Percentiles rank a stretch among this genome's conserved stretches.
phyloP scores from a whole-genome alignment of 139 green algal genomes.

The Haematococcus sp. region DNA sequence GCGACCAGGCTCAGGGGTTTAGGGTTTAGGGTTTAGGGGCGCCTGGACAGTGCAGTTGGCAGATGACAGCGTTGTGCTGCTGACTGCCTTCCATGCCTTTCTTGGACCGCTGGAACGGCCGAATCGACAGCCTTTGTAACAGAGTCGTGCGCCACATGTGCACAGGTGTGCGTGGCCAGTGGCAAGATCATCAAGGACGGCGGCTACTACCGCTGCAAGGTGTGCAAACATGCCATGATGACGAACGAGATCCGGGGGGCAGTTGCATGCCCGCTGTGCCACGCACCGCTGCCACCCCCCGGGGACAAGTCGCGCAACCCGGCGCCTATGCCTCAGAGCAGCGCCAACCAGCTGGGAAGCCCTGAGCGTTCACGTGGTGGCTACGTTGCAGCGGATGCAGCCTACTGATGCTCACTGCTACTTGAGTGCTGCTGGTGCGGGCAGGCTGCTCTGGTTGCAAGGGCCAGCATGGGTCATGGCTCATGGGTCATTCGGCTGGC shows the following conservation, averaged over 20 bases:
- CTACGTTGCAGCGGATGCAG: conserved; percentile 6
- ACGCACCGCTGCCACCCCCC: conserved; percentile 26
- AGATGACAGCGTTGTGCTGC: neutral
- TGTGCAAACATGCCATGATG: conserved; percentile 69
- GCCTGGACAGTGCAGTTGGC: neutral
- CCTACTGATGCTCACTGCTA: conserved; percentile 9
- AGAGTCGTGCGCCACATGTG: neutral
- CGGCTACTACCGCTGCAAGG: conserved; percentile 52
- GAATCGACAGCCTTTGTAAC: too few species aligned
- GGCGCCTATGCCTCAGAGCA: neutral
- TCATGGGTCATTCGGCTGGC: too few species aligned
- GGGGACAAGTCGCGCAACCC: conserved; percentile 3
- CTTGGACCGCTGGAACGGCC: too few species aligned
- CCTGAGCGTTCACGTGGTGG: neutral
- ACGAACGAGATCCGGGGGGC: conserved; percentile 37
- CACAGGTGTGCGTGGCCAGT: conserved; percentile 64
- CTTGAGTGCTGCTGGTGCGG: too few species aligned
- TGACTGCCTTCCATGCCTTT: too few species aligned
- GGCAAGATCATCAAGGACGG: conserved; percentile 50
- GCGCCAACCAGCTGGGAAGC: neutral
- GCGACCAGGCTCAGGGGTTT: too few species aligned
- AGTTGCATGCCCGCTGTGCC: conserved; percentile 62
- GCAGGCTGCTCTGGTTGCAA: too few species aligned
- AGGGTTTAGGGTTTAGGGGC: neutral
- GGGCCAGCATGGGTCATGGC: too few species aligned